Evolutionary conservation across 306 rosid genomes (phyloP).

Genomic region (Prunus salicina): DNA sequence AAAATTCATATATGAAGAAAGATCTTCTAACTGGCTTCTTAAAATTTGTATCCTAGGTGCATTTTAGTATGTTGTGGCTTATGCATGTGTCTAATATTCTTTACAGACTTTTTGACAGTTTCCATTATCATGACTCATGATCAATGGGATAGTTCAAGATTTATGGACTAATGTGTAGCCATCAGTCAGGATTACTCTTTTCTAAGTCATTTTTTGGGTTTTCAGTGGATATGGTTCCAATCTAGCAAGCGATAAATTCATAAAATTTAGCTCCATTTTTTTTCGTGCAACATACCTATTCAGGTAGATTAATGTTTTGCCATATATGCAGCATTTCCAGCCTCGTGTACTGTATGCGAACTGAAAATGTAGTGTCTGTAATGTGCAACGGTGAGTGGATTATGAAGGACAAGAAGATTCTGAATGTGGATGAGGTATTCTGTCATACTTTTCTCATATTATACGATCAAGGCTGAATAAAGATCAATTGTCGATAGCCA

Average conservation of each 20-base stretch:
- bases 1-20: not conserved
- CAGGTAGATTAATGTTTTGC: conserved; percentile 17
- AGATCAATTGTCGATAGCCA: not conserved
- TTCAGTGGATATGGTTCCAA: not conserved
- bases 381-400: conserved; percentile 92
- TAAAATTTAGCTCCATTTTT: not conserved
- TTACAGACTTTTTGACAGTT: not conserved
- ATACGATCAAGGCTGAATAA: not conserved
- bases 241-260: not conserved
- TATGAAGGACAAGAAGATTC: conserved; percentile 77
- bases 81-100: not conserved
- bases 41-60: not conserved
- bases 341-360: conserved; percentile 79
- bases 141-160: not conserved
- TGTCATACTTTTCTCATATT: conserved; percentile 4
- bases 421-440: conserved; percentile 65
- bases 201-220: not conserved
- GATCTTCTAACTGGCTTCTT: too few relatives aligned
- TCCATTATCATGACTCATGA: not conserved
- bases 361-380: conserved; percentile 69
- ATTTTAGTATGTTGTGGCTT: not conserved
- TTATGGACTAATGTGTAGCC: not conserved
- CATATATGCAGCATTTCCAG: conserved; percentile 65
- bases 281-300: not conserved
- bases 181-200: not conserved